Evolutionary conservation across 192 early-diverging fungal genomes (phyloP).

Genomic region (Backusella tarrabulga): DNA sequence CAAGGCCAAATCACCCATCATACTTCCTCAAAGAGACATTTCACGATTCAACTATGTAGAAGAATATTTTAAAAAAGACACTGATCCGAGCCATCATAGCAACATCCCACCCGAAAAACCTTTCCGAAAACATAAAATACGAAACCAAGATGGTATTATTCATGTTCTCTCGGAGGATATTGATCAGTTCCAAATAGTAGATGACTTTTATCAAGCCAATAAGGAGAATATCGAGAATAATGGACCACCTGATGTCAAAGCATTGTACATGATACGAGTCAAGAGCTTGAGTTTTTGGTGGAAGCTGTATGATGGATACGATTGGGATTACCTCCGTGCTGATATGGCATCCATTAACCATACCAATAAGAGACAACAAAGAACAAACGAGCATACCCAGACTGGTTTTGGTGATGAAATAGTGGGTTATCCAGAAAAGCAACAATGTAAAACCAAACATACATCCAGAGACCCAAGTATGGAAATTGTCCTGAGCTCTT

Average conservation of each 20-base stretch:
- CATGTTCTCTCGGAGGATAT: slow-evolving; percentile 30
- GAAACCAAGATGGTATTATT: slow-evolving; percentile 30
- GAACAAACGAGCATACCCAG: background rate
- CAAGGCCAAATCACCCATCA: background rate
- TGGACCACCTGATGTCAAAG: slow-evolving; percentile 18
- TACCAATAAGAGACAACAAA: background rate
- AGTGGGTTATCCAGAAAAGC: background rate
- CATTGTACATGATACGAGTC: slow-evolving; percentile 43
- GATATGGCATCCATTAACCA: background rate
- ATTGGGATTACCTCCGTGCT: slow-evolving; percentile 52
- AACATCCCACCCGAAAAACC: slow-evolving; percentile 16
- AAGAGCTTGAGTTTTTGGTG: slow-evolving; percentile 59
- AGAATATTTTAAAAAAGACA: slow-evolving; percentile 35
- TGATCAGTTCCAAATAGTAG: background rate
- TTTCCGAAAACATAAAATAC: slow-evolving; percentile 14
- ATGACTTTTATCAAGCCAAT: slow-evolving; percentile 37
- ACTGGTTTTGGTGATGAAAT: slow-evolving; percentile 5
- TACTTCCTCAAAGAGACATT: background rate
- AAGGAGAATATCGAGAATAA: slow-evolving; percentile 44
- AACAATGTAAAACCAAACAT: slow-evolving; percentile 12
- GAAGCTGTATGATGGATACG: slow-evolving; percentile 67
- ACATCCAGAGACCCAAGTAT: slow-evolving; percentile 44
- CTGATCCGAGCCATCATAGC: background rate
- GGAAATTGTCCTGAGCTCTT: slow-evolving; percentile 49
- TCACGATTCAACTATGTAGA: slow-evolving; percentile 45